Evolutionary conservation across 2,329 filamentous ascomycete genomes (phyloP).

Genomic region (Endothia cerciana): DNA sequence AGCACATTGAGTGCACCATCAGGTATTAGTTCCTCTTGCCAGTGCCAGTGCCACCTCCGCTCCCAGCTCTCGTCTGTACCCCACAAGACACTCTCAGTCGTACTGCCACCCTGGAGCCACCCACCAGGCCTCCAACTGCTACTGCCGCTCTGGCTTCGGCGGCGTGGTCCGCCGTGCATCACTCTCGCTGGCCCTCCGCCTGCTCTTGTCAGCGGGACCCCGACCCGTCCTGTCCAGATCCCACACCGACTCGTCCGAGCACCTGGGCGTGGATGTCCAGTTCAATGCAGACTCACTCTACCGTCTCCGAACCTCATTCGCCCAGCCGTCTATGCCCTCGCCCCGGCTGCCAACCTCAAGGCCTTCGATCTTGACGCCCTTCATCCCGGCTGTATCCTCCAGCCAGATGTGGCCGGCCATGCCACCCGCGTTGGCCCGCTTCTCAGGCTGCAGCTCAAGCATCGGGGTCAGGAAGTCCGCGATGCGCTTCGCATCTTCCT

Average conservation of each 20-base stretch:
- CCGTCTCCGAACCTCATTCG: conserved; percentile 83
- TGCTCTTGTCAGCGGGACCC: not conserved
- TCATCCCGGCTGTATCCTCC: conserved; percentile 87
- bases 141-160: too few relatives aligned
- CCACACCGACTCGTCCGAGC: not conserved
- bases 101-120: too few relatives aligned
- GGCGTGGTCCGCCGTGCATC: not conserved
- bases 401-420: conserved; percentile 89
- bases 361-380: conserved; percentile 71
- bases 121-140: not conserved
- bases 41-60: too few relatives aligned
- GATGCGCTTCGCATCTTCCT: conserved; percentile 77
- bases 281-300: conserved; percentile 42
- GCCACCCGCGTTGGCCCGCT: conserved; percentile 91
- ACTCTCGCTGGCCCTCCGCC: not conserved
- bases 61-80: too few relatives aligned
- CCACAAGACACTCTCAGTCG: too few relatives aligned
- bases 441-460: conserved; percentile 86
- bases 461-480: conserved; percentile 86
- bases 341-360: conserved; percentile 80
- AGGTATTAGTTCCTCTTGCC: too few relatives aligned
- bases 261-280: not conserved
- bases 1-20: too few relatives aligned
- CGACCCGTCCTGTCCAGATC: not conserved
- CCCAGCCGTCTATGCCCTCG: conserved; percentile 94